Conservation (phyloP, 2,329 filamentous ascomycete species). For the Xylariales sp. region DNA sequence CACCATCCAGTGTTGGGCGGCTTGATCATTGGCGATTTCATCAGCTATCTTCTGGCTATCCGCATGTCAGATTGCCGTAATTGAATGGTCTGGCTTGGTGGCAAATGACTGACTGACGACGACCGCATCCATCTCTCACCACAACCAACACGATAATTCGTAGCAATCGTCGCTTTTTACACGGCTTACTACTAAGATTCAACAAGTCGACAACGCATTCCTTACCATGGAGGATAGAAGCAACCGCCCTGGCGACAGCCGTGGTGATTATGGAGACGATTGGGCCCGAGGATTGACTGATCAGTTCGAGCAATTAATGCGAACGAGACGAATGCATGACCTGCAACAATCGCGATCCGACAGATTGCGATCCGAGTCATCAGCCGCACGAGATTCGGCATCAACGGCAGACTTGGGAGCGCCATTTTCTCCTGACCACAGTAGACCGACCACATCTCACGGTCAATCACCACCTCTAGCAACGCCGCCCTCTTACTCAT, state of each 20-base stretch:
- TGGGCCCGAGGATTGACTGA: conserved; percentile 75
- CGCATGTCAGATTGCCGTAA: no score
- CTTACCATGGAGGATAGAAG: conserved; percentile 21
- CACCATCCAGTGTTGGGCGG: neutral
- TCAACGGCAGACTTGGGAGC: conserved; percentile 45
- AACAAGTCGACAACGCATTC: no score
- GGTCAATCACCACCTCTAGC: conserved; percentile 26
- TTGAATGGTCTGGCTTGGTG: neutral
- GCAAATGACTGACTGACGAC: neutral
- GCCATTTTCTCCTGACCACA: conserved; percentile 32
- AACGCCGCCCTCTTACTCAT: conserved; percentile 44
- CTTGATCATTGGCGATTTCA: neutral
- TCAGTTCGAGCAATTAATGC: conserved; percentile 82
- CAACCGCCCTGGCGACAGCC: conserved; percentile 16
- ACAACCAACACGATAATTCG: neutral
- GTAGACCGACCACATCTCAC: conserved; percentile 44
- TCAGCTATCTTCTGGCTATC: no score
- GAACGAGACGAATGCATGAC: conserved; percentile 82
- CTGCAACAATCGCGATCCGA: conserved; percentile 61
- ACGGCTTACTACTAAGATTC: no score
- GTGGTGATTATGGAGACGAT: conserved; percentile 57
- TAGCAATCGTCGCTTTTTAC: neutral
- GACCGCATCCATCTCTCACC: neutral
- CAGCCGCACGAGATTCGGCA: conserved; percentile 44
- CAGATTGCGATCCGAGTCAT: conserved; percentile 54